Evolutionary conservation across 768 basidiomycete genomes (phyloP).

Genomic region (Mycena galopus): DNA sequence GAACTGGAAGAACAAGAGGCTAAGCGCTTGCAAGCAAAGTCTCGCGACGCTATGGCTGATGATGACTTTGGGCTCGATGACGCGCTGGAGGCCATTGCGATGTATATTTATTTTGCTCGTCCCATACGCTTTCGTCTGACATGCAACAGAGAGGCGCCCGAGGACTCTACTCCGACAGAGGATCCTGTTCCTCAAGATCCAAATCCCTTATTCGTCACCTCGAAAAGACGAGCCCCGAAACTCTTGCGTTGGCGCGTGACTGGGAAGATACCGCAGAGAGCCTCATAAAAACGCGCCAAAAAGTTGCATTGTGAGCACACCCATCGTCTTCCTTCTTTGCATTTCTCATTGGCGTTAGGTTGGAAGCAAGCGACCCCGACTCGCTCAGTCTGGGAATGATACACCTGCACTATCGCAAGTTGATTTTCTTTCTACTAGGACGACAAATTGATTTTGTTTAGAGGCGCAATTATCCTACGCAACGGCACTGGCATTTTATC

Average conservation of each 20-base stretch:
- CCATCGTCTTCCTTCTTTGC: neutral
- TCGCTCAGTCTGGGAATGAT: constrained; percentile 76
- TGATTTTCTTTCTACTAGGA: neutral
- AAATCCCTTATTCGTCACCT: constrained; percentile 72
- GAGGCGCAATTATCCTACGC: constrained; percentile 93
- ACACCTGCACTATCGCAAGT: constrained; percentile 91
- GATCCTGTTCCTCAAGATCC: constrained; percentile 65
- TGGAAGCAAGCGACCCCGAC: constrained; percentile 62
- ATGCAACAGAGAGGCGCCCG: constrained; percentile 51
- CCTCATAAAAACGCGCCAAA: constrained; percentile 65
- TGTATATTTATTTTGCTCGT: constrained; percentile 21
- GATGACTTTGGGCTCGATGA: constrained; percentile 90
- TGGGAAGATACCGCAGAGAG: constrained; percentile 79
- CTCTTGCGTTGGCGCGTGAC: constrained; percentile 84
- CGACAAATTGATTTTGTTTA: constrained; percentile 47
- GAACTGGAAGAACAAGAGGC: constrained; percentile 93
- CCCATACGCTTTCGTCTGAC: neutral
- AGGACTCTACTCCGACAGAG: constrained; percentile 50
- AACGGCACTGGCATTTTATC: constrained; percentile 91
- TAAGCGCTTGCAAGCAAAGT: constrained; percentile 80
- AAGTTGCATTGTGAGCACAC: constrained; percentile 64
- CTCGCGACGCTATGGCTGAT: constrained; percentile 76
- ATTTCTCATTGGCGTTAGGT: constrained; percentile 50
- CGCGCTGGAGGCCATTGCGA: constrained; percentile 49
- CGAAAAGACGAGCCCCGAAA: constrained; percentile 82